These are phyloP conservation scores for Dioszegia hungarica DNA, from an alignment of 768 basidiomycete species.

Conservation along the genomic window DNA sequence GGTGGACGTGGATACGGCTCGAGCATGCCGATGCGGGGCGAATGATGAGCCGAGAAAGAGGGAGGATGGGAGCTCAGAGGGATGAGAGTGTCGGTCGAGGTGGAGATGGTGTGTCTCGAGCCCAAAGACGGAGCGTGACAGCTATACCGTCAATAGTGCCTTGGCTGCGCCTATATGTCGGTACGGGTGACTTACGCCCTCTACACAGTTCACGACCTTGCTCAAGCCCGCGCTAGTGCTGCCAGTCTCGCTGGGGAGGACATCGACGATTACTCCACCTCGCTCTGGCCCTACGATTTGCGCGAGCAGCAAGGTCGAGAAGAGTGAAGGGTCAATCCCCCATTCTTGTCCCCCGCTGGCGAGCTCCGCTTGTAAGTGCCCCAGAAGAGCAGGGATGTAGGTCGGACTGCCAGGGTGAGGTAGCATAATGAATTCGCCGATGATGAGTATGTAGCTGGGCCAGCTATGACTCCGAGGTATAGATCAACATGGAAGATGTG, in stretches of 20 bases:
- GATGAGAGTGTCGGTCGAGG: background rate
- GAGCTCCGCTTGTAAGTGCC: background rate
- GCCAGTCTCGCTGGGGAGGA: background rate
- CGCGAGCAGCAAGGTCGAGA: slow-evolving; percentile 21
- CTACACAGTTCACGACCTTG: background rate
- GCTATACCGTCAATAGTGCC: background rate
- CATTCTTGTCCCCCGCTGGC: slow-evolving; percentile 6
- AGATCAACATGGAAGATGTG: too few relatives aligned
- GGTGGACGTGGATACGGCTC: background rate
- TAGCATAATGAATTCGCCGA: background rate
- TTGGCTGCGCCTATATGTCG: background rate
- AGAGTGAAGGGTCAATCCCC: slow-evolving; percentile 21
- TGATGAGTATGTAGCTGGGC: too few relatives aligned
- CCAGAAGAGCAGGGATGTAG: background rate
- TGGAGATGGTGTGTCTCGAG: slow-evolving; percentile 5
- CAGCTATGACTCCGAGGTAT: too few relatives aligned
- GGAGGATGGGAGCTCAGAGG: background rate
- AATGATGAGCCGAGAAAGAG: background rate
- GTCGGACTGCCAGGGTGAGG: background rate
- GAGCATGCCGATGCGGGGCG: background rate
- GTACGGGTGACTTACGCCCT: slow-evolving; percentile 1
- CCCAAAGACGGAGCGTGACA: slow-evolving; percentile 11
- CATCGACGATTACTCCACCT: slow-evolving; percentile 31
- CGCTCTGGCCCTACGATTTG: slow-evolving; percentile 14
- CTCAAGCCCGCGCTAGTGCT: background rate